Evolutionary conservation across 768 basidiomycete genomes (phyloP).

Genomic region (Pleurotus eryngii): DNA sequence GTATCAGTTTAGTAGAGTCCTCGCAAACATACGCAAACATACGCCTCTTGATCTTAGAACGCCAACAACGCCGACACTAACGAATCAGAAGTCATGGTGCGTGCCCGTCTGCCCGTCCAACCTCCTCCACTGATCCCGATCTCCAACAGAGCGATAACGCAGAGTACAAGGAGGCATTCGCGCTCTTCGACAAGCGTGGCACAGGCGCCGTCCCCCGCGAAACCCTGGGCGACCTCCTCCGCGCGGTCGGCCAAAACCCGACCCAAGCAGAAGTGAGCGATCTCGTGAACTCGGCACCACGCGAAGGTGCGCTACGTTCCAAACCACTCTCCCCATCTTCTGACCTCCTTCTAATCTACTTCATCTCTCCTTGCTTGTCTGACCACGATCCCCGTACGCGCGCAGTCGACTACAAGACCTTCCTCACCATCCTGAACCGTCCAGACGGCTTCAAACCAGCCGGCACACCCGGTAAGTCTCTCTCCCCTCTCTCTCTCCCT

Average conservation of each 20-base stretch:
- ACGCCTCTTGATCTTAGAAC: not conserved
- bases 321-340: not conserved
- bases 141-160: conserved; percentile 44
- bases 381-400: too few relatives aligned
- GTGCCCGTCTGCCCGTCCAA: not conserved
- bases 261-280: conserved; percentile 96
- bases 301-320: conserved; percentile 54
- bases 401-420: conserved; percentile 89
- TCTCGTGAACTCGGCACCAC: conserved; percentile 67
- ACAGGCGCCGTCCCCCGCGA: conserved; percentile 87
- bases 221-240: conserved; percentile 86
- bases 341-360: not conserved
- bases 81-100: too few relatives aligned
- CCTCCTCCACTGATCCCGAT: too few relatives aligned
- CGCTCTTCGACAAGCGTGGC: conserved; percentile 96
- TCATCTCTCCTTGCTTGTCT: too few relatives aligned
- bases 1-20: not conserved
- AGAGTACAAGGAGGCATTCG: conserved; percentile 96
- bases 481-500: not conserved
- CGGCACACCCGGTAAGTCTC: conserved; percentile 81
- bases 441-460: conserved; percentile 98
- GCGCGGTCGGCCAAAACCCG: conserved; percentile 97
- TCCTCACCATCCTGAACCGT: conserved; percentile 87
- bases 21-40: not conserved
- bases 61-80: too few relatives aligned